Base-by-base conservation (phyloP, 495 filamentous ascomycete species). In the Tuber microsphaerosporum region DNA sequence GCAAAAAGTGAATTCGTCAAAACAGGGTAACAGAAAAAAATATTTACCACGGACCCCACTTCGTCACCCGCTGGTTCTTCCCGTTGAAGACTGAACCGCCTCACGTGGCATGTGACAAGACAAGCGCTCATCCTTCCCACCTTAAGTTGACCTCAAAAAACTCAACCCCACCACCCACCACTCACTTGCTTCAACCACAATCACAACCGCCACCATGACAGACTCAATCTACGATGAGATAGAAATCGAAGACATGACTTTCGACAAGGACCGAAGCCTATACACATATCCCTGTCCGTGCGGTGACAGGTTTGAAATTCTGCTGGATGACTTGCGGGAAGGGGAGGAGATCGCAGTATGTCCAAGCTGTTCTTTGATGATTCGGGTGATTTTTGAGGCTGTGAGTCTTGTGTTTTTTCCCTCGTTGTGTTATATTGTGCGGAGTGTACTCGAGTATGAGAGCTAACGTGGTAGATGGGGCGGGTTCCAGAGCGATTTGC, bases 171-270 rank as follows among this genome's bases (percentile, higher is more conserved):
- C 37, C 56, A 72, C 41, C 65, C 69, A 41, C 22, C 9, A n/a
- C 16, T 45, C 16, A 43, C 41, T 20, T n/a, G 2, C 61, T 51
- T 26, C 45, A 61, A 39, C 41, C 37, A 73, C 41, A 70, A 26
- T 37, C 71, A 48, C 42, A 46, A 44, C 39, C 44, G 42, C 69
- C 71, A 86, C 82, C 70, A 92, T 92, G 91, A 87, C 90, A 39
- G 91, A 92, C 69, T 89, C 91, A 74, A 91, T 97, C 81, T 99
- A 99, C 87, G 95, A 99, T 84, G 94, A 99, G 85, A 93, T 99
- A 85, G 95, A 99, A 83, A 97, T 99, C 88, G 95, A 99, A 84
- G 95, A 99, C 84, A 97, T 98, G 92, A 95, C 93, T 82, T 99
- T 89, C 84, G 93, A 99, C 84, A 85, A 90, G 39, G 87, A 87